Conservation (phyloP, 805 yeast species). For the Wickerhamomyces queroliae region DNA sequence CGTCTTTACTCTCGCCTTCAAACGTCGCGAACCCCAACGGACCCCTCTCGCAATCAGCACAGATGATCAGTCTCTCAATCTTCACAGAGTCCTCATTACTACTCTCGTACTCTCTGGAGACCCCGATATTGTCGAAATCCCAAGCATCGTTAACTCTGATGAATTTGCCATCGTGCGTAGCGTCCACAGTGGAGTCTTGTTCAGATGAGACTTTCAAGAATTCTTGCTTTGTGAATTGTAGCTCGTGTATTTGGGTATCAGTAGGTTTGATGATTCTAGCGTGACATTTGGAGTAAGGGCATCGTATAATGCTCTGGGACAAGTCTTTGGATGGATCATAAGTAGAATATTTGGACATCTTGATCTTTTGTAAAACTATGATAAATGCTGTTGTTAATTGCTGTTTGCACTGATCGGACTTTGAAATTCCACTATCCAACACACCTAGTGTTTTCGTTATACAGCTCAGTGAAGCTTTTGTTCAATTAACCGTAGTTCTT, state of each 20-base stretch:
- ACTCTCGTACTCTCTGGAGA: conserved; percentile 35
- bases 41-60: conserved; percentile 77
- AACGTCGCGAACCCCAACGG: conserved; percentile 66
- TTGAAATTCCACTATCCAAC: no score
- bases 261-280: conserved; percentile 18
- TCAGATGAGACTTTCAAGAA: conserved; percentile 3
- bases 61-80: conserved; percentile 50
- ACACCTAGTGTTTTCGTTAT: no score
- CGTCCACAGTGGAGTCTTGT: neutral
- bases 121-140: conserved; percentile 79
- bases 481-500: no score
- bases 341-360: neutral
- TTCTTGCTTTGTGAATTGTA: neutral
- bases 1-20: conserved; percentile 24
- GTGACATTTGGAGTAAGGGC: conserved; percentile 20
- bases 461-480: no score
- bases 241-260: neutral
- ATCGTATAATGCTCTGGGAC: conserved; percentile 10
- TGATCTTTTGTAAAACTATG: neutral
- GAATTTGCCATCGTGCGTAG: conserved; percentile 23
- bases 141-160: conserved; percentile 53
- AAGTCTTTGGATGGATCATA: conserved; percentile 1
- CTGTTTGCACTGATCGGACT: no score
- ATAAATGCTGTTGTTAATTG: neutral
- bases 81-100: conserved; percentile 14